Percentiles rank a stretch among this genome's conserved stretches.
These are phyloP conservation scores for Epichloe coenophiala DNA, from an alignment of 2,329 filamentous ascomycete species.

Conservation along the genomic window DNA sequence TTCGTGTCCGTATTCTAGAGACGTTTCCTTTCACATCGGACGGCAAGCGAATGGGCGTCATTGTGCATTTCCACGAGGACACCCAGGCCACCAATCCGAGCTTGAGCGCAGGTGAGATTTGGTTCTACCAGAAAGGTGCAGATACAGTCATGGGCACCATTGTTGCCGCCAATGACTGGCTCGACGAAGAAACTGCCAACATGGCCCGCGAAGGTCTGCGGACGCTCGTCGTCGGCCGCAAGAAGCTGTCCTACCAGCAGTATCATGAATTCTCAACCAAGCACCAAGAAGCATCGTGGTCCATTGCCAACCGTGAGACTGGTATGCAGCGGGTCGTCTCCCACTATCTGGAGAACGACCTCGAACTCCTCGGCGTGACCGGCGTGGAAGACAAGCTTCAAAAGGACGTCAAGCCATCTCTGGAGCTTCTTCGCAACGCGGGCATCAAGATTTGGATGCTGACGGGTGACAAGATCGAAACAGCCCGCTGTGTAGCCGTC, in stretches of 20 bases:
- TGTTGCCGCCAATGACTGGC: constrained; percentile 92
- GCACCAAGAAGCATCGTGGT: constrained; percentile 68
- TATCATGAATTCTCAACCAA: constrained; percentile 67
- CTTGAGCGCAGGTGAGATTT: constrained; percentile 62
- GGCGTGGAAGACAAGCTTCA: constrained; percentile 97
- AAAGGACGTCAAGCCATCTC: constrained; percentile 83
- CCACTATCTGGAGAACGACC: constrained; percentile 69
- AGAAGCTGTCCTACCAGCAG: constrained; percentile 62
- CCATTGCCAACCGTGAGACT: constrained; percentile 65
- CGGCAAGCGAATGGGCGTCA: constrained; percentile 94
- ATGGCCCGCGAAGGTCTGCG: constrained; percentile 95
- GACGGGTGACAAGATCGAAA: constrained; percentile 97
- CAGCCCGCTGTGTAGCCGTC: constrained; percentile 88
- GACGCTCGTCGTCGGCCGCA: constrained; percentile 89
- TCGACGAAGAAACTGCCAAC: constrained; percentile 97
- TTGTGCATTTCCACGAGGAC: constrained; percentile 68
- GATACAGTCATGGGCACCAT: constrained; percentile 98
- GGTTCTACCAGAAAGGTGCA: constrained; percentile 97
- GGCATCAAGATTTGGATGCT: constrained; percentile 99
- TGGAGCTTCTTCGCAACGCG: constrained; percentile 89
- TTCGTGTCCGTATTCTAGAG: constrained; percentile 79
- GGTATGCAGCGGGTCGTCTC: constrained; percentile 71
- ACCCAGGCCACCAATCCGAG: constrained; percentile 32
- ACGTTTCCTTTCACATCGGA: constrained; percentile 97
- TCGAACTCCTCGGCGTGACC: constrained; percentile 92